Percentiles rank a stretch among this genome's conserved stretches.
Evolutionary conservation across 2,329 filamentous ascomycete genomes (phyloP).

Genomic region (Alternaria postmessia): DNA sequence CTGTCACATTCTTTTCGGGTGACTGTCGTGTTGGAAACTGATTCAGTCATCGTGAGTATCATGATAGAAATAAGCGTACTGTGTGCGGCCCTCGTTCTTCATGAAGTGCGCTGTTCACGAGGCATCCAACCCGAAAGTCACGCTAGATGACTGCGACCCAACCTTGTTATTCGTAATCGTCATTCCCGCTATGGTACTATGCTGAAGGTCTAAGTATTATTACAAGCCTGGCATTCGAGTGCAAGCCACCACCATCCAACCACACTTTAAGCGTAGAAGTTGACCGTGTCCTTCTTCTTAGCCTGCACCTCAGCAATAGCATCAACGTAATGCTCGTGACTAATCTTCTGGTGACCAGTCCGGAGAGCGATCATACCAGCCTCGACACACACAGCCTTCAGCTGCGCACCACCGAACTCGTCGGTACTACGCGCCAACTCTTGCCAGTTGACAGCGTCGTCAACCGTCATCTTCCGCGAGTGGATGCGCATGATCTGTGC

Average conservation of each 20-base stretch:
- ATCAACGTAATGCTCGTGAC: slow-evolving; percentile 98
- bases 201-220: slow-evolving; percentile 44
- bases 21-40: neutral
- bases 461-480: slow-evolving; percentile 97
- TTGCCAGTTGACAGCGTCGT: slow-evolving; percentile 91
- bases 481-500: slow-evolving; percentile 98
- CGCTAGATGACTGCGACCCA: neutral
- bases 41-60: neutral
- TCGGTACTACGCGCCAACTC: slow-evolving; percentile 96
- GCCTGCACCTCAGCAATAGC: slow-evolving; percentile 88
- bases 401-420: slow-evolving; percentile 96
- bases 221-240: slow-evolving; percentile 39
- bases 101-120: neutral
- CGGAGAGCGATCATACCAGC: slow-evolving; percentile 98
- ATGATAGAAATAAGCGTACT: neutral
- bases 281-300: slow-evolving; percentile 85
- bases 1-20: neutral
- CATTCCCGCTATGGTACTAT: slow-evolving; percentile 23
- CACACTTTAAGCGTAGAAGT: slow-evolving; percentile 50
- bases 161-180: slow-evolving; percentile 15
- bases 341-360: slow-evolving; percentile 94
- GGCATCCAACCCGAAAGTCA: neutral
- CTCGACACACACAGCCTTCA: slow-evolving; percentile 98
- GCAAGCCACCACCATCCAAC: slow-evolving; percentile 17
- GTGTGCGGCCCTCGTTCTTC: neutral